phyloP scores from a whole-genome alignment of 176 grass and related monocot species.

The Eremochloa ophiuroides region DNA sequence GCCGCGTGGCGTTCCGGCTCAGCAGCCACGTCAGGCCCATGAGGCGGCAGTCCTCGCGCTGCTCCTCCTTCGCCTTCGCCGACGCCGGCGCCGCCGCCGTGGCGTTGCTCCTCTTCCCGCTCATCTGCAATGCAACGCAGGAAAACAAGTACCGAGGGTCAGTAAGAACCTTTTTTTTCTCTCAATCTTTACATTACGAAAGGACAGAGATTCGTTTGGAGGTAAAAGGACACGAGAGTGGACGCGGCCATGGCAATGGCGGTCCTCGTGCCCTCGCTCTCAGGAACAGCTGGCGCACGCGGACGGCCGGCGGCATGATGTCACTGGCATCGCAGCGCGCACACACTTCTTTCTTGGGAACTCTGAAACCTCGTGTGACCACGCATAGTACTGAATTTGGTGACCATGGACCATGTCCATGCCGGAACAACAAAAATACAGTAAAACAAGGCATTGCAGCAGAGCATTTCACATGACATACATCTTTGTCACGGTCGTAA shows the following conservation, averaged over 20 bases:
- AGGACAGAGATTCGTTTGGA: constrained; percentile 12
- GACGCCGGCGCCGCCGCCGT: too few relatives aligned
- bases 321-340: constrained; percentile 8
- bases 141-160: neutral
- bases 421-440: neutral
- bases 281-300: constrained; percentile 4
- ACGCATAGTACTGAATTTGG: too few relatives aligned
- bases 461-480: neutral
- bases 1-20: constrained; percentile 47
- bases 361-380: constrained; percentile 35
- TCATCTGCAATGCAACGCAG: constrained; percentile 37
- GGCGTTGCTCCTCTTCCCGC: constrained; percentile 32
- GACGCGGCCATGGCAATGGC: neutral
- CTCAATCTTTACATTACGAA: neutral
- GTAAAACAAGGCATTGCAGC: too few relatives aligned
- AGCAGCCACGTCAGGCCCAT: constrained; percentile 90
- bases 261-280: constrained; percentile 9
- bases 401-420: neutral
- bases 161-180: too few relatives aligned
- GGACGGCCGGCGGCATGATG: constrained; percentile 6
- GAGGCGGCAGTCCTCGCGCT: constrained; percentile 64
- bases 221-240: constrained; percentile 5
- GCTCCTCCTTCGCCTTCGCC: neutral
- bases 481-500: neutral
- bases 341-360: neutral